phyloP scores from a whole-genome alignment of 2,329 filamentous ascomycete species.

The Aspergillus sp. region DNA sequence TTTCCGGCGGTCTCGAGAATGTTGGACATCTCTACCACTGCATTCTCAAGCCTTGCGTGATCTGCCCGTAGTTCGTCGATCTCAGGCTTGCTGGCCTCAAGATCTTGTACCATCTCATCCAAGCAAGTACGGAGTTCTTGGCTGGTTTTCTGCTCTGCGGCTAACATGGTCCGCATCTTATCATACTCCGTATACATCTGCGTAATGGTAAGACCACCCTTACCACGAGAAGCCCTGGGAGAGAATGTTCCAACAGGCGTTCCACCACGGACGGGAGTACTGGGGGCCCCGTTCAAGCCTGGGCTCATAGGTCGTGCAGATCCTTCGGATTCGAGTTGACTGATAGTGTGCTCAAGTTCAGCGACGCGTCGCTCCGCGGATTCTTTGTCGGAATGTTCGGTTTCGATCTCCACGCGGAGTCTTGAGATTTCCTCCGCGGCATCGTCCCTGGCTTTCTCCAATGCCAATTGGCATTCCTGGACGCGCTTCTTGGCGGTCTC shows the following conservation, averaged over 20 bases:
- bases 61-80: conserved; percentile 82
- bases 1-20: conserved; percentile 78
- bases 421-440: conserved; percentile 59
- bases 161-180: conserved; percentile 66
- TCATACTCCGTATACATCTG: conserved; percentile 64
- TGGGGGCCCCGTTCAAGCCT: conserved; percentile 50
- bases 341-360: conserved; percentile 64
- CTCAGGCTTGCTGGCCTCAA: conserved; percentile 85
- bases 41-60: conserved; percentile 73
- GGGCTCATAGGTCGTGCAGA: conserved; percentile 53
- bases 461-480: conserved; percentile 55
- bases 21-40: conserved; percentile 80
- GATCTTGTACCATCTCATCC: conserved; percentile 78
- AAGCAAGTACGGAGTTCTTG: conserved; percentile 73
- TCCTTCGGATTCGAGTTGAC: conserved; percentile 58
- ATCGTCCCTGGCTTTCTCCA: conserved; percentile 61
- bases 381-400: conserved; percentile 60
- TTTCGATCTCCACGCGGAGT: conserved; percentile 54
- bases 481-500: conserved; percentile 60
- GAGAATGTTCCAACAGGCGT: conserved; percentile 53
- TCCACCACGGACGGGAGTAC: conserved; percentile 50
- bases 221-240: conserved; percentile 53
- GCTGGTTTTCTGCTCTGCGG: conserved; percentile 70
- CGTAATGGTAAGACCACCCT: conserved; percentile 58
- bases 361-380: conserved; percentile 61